A percentile compares a stretch with the other conserved stretches of the same genome.
Evolutionary conservation across 1,139 yeast genomes (phyloP).

Genomic region (Debaryomyces subglobosus): DNA sequence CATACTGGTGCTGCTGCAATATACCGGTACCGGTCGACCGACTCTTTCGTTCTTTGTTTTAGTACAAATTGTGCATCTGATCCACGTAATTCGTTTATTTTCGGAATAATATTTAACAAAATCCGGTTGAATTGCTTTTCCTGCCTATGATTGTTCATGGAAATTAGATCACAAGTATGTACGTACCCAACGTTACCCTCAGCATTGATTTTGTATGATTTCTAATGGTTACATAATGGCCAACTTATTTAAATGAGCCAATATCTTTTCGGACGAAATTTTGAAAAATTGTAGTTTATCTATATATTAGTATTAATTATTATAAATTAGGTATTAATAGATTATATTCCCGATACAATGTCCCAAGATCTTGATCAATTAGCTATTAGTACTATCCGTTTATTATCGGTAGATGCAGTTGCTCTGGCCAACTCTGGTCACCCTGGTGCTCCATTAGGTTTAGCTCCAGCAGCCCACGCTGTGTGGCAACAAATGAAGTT

Average conservation of each 20-base stretch:
- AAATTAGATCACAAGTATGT: background rate
- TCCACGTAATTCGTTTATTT: background rate
- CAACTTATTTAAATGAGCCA: conserved; percentile 6
- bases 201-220: conserved; percentile 4
- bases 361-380: conserved; percentile 58
- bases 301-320: background rate
- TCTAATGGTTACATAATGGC: conserved; percentile 6
- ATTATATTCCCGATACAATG: conserved; percentile 20
- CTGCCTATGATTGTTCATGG: background rate
- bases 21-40: conserved; percentile 7
- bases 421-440: conserved; percentile 95
- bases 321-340: conserved; percentile 4
- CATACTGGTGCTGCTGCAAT: background rate
- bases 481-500: conserved; percentile 82
- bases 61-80: background rate
- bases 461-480: conserved; percentile 76
- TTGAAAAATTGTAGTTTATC: conserved; percentile 1
- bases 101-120: background rate
- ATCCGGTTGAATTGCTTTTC: conserved; percentile 6
- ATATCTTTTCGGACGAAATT: background rate
- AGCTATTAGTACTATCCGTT: conserved; percentile 88
- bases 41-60: background rate
- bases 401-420: conserved; percentile 87
- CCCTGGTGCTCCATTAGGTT: conserved; percentile 99
- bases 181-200: conserved; percentile 4